Conservation (phyloP, 1,284 basidiomycete genomes). For the Cronartium quercuum region DNA sequence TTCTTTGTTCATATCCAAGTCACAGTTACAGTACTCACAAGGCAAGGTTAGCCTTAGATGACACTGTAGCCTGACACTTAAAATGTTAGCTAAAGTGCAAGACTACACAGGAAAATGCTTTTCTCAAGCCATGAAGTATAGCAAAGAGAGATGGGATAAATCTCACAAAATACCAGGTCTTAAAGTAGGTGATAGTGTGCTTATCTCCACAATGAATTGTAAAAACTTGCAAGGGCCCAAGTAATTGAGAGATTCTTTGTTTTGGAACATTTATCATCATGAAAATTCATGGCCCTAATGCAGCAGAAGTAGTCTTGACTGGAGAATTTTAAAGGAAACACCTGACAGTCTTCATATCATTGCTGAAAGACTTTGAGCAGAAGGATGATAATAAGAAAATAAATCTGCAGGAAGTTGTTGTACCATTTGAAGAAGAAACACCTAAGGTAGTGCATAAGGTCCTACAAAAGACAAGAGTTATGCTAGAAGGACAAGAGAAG, state of each 20-base stretch:
- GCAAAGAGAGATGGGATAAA: conserved; percentile 3
- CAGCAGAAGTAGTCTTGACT: background rate
- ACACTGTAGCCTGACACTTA: too few species aligned
- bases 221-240: background rate
- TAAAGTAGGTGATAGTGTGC: background rate
- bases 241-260: background rate
- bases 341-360: too few species aligned
- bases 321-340: conserved; percentile 1
- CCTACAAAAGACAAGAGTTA: too few species aligned
- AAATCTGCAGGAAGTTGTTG: too few species aligned
- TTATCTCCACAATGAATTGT: background rate
- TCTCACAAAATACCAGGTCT: background rate
- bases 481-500: too few species aligned
- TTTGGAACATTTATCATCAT: background rate
- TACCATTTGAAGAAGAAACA: too few species aligned
- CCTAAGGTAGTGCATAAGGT: too few species aligned
- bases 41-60: too few species aligned
- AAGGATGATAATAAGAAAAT: too few species aligned
- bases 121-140: background rate
- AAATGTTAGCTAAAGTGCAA: background rate
- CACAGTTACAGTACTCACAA: too few species aligned
- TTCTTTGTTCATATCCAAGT: too few species aligned
- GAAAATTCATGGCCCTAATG: background rate
- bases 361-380: too few species aligned
- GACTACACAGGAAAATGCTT: background rate